Base-by-base conservation (phyloP, 208 protist species). In the Lotmaria passim region DNA sequence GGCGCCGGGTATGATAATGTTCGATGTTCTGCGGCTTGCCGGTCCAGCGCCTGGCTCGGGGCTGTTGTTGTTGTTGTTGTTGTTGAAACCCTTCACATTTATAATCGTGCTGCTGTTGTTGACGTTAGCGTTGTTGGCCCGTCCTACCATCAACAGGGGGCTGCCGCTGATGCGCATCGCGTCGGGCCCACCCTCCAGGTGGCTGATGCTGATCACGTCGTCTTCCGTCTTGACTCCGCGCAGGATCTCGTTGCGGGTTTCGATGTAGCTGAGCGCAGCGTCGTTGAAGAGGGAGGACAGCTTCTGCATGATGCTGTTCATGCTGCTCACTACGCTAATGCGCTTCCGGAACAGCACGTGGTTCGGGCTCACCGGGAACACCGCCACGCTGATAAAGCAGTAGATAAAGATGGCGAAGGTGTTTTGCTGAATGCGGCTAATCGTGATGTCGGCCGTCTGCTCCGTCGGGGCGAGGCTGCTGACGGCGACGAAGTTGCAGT, bases 381-480 rank as follows among this genome's bases (percentile, higher is more conserved):
- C 64, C 0, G 70, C 21, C 23, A 94, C 71, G 51, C 71, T 81
- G 72, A 94, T 86, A 39, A 89, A 77, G 66, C 85, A 91, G 77
- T 94, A 94, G 43, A 94, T 85, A 26, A 91, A 85, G 48, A 94
- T 85, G 44, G 88, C 78, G 65, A 94, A 94, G 7, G 88, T 82
- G 78, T 91, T 94, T 65, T 94, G 88, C 69, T 94, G 88, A 56
- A 94, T 91, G 53, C 88, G 88, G 46, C 73, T 85, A 61, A 94
- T 83, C 19, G 79, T 85, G 26, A 58, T 33, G 24, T 82, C 80
- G 12, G 81, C 78, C n/a, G 57, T 78, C 31, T 78, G 67, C 48
- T 78, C 30, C 23, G 44, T 39, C 7, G 62, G 67, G 11, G 69
- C 74, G 3, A 94, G 73, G 56, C 70, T 77, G 46, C 83, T 80